phyloP scores from a whole-genome alignment of 176 grass and related monocot species.

The Hordeum vulgare region MorexV3_pseudomolecules_assembly NC_058521.1:516478088-516478587 shows the following conservation, averaged over 20 bases:
- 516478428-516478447: not conserved
- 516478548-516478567: not conserved
- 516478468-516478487: not conserved
- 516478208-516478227: not conserved
- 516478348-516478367: not conserved
- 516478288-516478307: not conserved
- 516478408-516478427: not conserved
- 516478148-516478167: not conserved
- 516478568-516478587: not conserved
- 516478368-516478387: not conserved
- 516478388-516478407: constrained; percentile 4
- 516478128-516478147: not conserved
- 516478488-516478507: not conserved
- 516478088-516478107: not conserved
- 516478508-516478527: not conserved
- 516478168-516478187: not conserved
- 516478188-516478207: not conserved
- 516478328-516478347: not conserved
- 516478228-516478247: not conserved
- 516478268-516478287: not conserved
- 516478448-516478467: not conserved
- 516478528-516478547: not conserved
- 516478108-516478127: not conserved
- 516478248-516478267: not conserved
- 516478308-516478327: not conserved